Base-by-base conservation (phyloP, 345 rosid genomes). In the Linum tenue region DNA sequence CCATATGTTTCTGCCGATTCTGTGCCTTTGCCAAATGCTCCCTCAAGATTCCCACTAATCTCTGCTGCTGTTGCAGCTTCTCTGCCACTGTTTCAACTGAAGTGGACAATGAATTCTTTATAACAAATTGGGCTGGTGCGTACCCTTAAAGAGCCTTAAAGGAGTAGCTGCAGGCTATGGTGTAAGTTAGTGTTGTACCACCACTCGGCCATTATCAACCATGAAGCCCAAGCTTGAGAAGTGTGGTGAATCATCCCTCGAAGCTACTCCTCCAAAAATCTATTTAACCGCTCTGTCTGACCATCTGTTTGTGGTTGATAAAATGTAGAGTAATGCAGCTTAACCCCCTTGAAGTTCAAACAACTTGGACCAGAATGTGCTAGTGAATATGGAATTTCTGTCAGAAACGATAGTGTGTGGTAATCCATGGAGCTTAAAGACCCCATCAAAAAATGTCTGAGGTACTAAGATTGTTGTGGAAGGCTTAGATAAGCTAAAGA, bases 301-400 rank as follows among this genome's bases (percentile, higher is more conserved):
- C 59, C 59, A n/a, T 56, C 22, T 5, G 59, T 56, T 31, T 56
- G 59, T 3, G 67, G 59, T 10, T 64, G 67, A 16, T 64, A 64
- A 12, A 38, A 6, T 10, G 40, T 42, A 4, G 4, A n/a, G 59
- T n/a, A 31, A 22, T 15, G 59, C 7, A 56, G 4, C 31, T 56
- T 56, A 7, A 22, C n/a, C 5, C 5, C 56, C 59, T 10, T 15
- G 36, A 5, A 12, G n/a, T 5, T 2, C 7, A 31, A 15, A 4
- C 7, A 48, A 41, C 37, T 36, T 37, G 3, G 15, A 16, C 53
- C 0, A 50, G n/a, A 50, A 48, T 35, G 22, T 41, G 5, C 59
- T 64, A 6, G 36, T 51, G 5, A 51, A 64, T 2, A 53, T 50
- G 40, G 0, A 5, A 36, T 7, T 0, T 22, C 31, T 22, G 31